Evolutionary conservation across 208 protist species (phyloP).

Genomic region (Wallacemonas sp.): DNA sequence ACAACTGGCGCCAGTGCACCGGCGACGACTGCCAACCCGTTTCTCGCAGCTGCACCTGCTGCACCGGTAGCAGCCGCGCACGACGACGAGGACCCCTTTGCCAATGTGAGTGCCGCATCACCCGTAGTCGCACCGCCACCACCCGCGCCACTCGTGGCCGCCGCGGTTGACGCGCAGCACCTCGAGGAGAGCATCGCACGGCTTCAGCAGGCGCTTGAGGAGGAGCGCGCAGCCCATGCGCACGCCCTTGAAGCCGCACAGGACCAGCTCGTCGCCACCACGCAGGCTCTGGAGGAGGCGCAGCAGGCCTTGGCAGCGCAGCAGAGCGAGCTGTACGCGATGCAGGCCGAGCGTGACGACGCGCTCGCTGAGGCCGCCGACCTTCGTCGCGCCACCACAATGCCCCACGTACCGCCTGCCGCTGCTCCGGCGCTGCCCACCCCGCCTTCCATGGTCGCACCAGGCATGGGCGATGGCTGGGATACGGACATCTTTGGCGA

Average conservation of each 20-base stretch:
- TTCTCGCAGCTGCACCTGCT: not conserved
- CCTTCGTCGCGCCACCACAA: not conserved
- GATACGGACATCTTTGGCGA: no score
- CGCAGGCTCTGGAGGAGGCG: not conserved
- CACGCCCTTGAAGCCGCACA: not conserved
- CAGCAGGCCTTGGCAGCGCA: not conserved
- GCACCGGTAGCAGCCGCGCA: no score
- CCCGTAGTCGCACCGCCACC: no score
- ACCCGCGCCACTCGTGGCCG: not conserved
- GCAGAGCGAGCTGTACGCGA: not conserved
- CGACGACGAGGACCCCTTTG: no score
- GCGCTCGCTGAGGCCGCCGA: not conserved
- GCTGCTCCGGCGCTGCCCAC: not conserved
- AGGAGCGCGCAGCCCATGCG: not conserved
- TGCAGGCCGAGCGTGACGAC: not conserved
- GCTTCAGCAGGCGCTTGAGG: constrained; percentile 7
- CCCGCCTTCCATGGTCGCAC: no score
- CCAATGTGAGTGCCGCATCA: no score
- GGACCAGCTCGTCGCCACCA: not conserved
- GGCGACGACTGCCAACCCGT: not conserved
- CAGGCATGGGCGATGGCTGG: no score
- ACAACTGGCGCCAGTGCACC: no score
- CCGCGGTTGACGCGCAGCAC: not conserved
- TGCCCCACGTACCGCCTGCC: not conserved
- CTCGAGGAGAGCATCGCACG: not conserved